These are phyloP conservation scores for Cercospora brassicicola DNA, from an alignment of 2,329 filamentous ascomycete species.

Conservation along the genomic window DNA sequence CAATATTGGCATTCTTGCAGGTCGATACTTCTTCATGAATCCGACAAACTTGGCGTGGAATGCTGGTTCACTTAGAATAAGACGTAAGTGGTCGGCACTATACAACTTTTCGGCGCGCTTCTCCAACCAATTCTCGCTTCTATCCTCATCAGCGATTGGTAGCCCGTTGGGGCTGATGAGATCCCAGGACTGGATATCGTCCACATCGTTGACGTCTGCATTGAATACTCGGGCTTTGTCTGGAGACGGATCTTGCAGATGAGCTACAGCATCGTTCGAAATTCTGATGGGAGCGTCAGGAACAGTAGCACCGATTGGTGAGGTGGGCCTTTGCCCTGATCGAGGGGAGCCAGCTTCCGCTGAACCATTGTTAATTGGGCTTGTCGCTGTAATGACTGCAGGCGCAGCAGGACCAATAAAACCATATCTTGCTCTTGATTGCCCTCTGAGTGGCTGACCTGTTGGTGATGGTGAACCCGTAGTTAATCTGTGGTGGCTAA, in stretches of 20 bases:
- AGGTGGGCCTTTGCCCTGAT: not conserved
- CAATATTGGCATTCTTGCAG: constrained; percentile 21
- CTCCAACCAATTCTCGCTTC: constrained; percentile 20
- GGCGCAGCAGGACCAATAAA: not conserved
- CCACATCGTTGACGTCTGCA: constrained; percentile 18
- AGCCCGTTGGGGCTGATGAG: constrained; percentile 20
- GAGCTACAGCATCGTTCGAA: constrained; percentile 15
- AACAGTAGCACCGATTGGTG: not conserved
- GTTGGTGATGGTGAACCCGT: not conserved
- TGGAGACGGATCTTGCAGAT: constrained; percentile 24
- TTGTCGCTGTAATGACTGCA: not conserved
- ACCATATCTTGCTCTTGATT: not conserved
- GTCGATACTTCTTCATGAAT: constrained; percentile 23
- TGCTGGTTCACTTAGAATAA: constrained; percentile 23
- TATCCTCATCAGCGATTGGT: constrained; percentile 7
- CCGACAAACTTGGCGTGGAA: constrained; percentile 19
- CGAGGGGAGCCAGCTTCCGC: not conserved
- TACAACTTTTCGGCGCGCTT: constrained; percentile 24
- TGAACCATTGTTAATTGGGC: not conserved
- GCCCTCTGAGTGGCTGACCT: not conserved
- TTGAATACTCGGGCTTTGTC: constrained; percentile 22
- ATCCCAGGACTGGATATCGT: constrained; percentile 24
- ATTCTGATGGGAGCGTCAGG: constrained; percentile 10
- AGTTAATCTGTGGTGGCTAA: not conserved
- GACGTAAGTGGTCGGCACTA: constrained; percentile 22